Percentiles rank a stretch among this genome's conserved stretches.
These are phyloP conservation scores for Centaurea solstitialis DNA, from an alignment of 129 eudicot species.

Conservation along the genomic window DNA sequence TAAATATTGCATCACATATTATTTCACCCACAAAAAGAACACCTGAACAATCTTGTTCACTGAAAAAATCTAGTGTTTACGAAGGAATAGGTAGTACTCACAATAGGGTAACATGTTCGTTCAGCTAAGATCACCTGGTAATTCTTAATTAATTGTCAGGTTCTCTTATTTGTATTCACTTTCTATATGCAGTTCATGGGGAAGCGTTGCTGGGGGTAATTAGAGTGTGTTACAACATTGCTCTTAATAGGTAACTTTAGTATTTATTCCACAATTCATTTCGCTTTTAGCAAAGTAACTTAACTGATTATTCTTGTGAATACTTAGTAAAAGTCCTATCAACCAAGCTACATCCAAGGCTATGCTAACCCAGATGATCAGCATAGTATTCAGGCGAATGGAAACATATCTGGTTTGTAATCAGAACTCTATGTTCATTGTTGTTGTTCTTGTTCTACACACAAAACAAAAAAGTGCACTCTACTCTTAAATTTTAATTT, in stretches of 20 bases:
- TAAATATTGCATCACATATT: background rate
- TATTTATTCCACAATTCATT: constrained; percentile 2
- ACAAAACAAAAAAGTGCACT: background rate
- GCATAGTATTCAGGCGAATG: constrained; percentile 89
- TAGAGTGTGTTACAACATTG: constrained; percentile 94
- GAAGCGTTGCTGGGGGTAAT: constrained; percentile 90
- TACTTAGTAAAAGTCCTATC: constrained; percentile 89
- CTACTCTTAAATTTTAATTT: constrained; percentile 17
- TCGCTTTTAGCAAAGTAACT: constrained; percentile 1
- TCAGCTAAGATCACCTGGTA: background rate
- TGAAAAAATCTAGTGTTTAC: background rate
- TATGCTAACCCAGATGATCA: constrained; percentile 98
- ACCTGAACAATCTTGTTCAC: background rate
- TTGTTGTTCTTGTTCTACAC: constrained; percentile 8
- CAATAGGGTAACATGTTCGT: background rate
- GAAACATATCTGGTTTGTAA: constrained; percentile 80
- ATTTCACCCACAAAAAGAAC: background rate
- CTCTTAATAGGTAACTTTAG: constrained; percentile 78
- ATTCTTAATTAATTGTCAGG: background rate
- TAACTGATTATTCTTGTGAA: constrained; percentile 29
- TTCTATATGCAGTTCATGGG: constrained; percentile 83
- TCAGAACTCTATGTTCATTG: background rate
- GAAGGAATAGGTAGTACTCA: background rate
- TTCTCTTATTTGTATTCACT: constrained; percentile 2
- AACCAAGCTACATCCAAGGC: constrained; percentile 99